Evolutionary conservation across 164 flowering plant genomes (phyloP).

Genomic region (Magnolia sinica): DNA sequence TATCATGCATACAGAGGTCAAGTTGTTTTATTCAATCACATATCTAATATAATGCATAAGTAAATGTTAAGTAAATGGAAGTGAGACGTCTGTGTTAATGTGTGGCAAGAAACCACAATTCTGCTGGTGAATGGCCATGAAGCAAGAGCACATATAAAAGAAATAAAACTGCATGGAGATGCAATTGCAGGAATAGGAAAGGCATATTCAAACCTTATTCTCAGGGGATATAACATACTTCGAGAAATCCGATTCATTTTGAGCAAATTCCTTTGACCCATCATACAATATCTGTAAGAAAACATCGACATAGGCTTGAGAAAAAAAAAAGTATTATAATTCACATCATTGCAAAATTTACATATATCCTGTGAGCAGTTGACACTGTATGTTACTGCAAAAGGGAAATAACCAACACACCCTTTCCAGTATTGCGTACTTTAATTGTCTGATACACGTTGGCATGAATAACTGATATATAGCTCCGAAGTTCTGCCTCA

Average conservation of each 20-base stretch:
- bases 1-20: no score
- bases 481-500: conserved; percentile 82
- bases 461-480: conserved; percentile 85
- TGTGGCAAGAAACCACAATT: no score
- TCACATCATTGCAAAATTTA: background rate
- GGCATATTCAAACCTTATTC: conserved; percentile 56
- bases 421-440: conserved; percentile 89
- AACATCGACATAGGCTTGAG: conserved; percentile 7
- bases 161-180: background rate
- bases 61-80: no score
- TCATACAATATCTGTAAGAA: conserved; percentile 73
- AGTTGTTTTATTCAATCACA: no score
- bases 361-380: conserved; percentile 6
- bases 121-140: background rate
- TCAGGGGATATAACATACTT: conserved; percentile 72
- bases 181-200: background rate
- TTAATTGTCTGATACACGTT: conserved; percentile 98
- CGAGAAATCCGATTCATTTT: conserved; percentile 55
- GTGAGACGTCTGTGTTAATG: no score
- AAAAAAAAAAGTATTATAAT: background rate
- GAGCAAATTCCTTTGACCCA: conserved; percentile 83
- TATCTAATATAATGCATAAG: no score
- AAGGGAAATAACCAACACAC: conserved; percentile 88
- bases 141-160: background rate
- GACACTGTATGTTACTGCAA: conserved; percentile 21